Evolutionary conservation across 2,329 filamentous ascomycete species (phyloP).

Genomic region (Diaporthe sp.): DNA sequence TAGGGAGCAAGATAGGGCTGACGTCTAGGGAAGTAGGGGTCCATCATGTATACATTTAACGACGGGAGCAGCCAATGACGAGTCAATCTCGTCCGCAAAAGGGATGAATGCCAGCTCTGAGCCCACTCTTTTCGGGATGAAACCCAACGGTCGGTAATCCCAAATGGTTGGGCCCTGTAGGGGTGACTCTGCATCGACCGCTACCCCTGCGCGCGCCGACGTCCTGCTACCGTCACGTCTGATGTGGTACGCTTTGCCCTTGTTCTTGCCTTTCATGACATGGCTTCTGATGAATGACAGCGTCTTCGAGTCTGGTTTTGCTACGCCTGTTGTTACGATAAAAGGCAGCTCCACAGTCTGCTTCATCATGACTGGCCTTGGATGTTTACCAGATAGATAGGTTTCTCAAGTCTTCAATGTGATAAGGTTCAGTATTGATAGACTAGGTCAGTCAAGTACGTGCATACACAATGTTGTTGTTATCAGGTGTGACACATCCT

Average conservation of each 20-base stretch:
- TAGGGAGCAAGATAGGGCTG: background rate
- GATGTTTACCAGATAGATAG: background rate
- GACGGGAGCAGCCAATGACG: slow-evolving; percentile 45
- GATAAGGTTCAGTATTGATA: background rate
- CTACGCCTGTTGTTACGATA: slow-evolving; percentile 48
- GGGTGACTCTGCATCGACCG: background rate
- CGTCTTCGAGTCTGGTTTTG: slow-evolving; percentile 49
- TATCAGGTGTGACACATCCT: background rate
- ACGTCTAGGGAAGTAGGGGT: background rate
- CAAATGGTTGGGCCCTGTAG: background rate
- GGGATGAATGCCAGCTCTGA: slow-evolving; percentile 45
- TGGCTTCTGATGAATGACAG: slow-evolving; percentile 56
- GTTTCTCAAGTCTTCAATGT: background rate
- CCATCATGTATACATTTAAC: slow-evolving; percentile 48
- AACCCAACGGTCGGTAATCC: background rate
- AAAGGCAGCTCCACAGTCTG: slow-evolving; percentile 46
- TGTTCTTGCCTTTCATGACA: slow-evolving; percentile 60
- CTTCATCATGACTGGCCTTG: background rate
- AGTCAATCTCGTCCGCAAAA: slow-evolving; percentile 49
- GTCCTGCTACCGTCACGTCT: background rate
- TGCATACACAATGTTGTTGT: background rate
- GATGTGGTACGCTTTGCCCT: slow-evolving; percentile 46
- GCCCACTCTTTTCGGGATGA: slow-evolving; percentile 42
- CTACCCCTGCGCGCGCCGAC: slow-evolving; percentile 12
- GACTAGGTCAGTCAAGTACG: too few species aligned